Percentiles rank a stretch among this genome's conserved stretches.
These are phyloP conservation scores for Arabidopsis arenosa DNA, from an alignment of 345 rosid species.

Conservation along the genomic window DNA sequence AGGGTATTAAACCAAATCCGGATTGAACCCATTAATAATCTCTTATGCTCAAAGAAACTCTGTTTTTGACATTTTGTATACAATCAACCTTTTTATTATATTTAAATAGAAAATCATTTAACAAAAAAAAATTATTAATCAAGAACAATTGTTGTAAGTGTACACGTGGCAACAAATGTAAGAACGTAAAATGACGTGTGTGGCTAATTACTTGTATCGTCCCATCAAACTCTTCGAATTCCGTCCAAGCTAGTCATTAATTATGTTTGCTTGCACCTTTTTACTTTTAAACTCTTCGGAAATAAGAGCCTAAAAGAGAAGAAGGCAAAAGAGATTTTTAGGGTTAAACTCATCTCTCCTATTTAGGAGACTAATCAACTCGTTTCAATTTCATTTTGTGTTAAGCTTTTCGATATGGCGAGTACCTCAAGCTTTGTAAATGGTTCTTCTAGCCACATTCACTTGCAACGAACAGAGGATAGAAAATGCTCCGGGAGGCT, in stretches of 20 bases:
- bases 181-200: too few relatives aligned
- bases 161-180: too few relatives aligned
- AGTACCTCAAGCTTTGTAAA: not conserved
- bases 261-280: not conserved
- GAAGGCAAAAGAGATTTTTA: not conserved
- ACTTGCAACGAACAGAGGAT: not conserved
- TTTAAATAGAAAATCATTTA: too few relatives aligned
- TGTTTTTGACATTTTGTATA: too few relatives aligned
- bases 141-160: not conserved
- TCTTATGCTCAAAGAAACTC: too few relatives aligned
- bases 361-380: not conserved
- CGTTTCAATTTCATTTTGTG: not conserved
- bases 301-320: not conserved
- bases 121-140: too few relatives aligned
- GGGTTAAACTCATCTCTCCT: too few relatives aligned
- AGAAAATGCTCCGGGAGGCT: not conserved
- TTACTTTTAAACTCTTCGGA: not conserved
- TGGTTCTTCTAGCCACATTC: not conserved
- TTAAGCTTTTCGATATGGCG: not conserved
- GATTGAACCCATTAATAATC: too few relatives aligned
- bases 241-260: not conserved
- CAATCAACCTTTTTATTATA: too few relatives aligned
- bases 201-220: not conserved
- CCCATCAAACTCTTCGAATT: not conserved
- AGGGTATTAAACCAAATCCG: too few relatives aligned